Evolutionary conservation across 129 eudicot species (phyloP).

Genomic region (Centella asiatica): DNA sequence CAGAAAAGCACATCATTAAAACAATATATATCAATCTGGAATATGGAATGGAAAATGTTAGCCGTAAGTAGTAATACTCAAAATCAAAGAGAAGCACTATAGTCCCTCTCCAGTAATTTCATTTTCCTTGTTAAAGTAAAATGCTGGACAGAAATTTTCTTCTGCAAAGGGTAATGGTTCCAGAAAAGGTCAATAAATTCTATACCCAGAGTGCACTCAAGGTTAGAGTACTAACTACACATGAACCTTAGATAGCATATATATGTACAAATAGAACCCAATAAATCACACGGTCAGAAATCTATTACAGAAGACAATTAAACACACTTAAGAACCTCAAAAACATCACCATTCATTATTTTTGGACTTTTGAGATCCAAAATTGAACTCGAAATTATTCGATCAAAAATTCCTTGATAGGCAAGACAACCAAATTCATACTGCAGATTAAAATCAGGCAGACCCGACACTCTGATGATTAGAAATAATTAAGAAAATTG

Average conservation of each 20-base stretch:
- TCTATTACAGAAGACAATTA: neutral
- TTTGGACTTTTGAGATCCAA: slow-evolving; percentile 16
- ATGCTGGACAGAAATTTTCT: too few species aligned
- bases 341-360: slow-evolving; percentile 4
- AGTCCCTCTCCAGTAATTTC: too few species aligned
- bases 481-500: slow-evolving; percentile 3
- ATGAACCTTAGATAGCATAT: neutral
- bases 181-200: too few species aligned
- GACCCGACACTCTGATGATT: slow-evolving; percentile 6
- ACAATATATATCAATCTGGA: too few species aligned
- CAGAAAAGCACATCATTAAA: neutral
- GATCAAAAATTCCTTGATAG: neutral
- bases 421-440: slow-evolving; percentile 3
- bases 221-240: too few species aligned
- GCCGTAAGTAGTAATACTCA: too few species aligned
- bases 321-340: neutral
- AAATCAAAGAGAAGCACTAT: too few species aligned
- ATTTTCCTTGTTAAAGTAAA: too few species aligned
- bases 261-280: slow-evolving; percentile 2
- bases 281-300: neutral
- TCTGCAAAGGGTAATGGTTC: too few species aligned
- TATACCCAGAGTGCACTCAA: too few species aligned
- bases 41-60: too few species aligned
- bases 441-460: slow-evolving; percentile 6
- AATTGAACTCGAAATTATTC: slow-evolving; percentile 6